Evolutionary conservation across 2,329 filamentous ascomycete species (phyloP).

Genomic region (Ustulina deusta): DNA sequence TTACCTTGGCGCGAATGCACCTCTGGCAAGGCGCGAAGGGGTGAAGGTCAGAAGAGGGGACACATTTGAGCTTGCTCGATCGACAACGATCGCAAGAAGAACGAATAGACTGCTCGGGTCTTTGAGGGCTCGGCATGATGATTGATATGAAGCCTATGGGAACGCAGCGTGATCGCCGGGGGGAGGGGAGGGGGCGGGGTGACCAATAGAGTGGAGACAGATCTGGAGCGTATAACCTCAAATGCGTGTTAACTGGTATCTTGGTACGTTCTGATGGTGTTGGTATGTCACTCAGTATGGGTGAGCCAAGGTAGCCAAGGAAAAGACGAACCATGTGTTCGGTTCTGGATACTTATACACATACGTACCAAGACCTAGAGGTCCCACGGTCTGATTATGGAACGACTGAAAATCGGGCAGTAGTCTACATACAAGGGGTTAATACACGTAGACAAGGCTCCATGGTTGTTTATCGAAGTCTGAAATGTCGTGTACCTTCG

Average conservation of each 20-base stretch:
- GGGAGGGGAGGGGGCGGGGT: not conserved
- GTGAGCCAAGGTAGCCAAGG: not conserved
- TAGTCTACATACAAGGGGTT: too few relatives aligned
- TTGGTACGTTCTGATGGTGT: not conserved
- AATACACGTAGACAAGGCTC: too few relatives aligned
- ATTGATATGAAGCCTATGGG: not conserved
- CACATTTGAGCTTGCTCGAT: conserved; percentile 20
- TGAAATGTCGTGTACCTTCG: too few relatives aligned
- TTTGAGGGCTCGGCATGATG: not conserved
- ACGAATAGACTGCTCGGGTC: conserved; percentile 18
- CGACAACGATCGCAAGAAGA: conserved; percentile 23
- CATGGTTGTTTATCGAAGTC: too few relatives aligned
- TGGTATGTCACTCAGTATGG: too few relatives aligned
- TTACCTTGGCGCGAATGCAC: conserved; percentile 9
- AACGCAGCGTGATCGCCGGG: not conserved
- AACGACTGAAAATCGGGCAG: too few relatives aligned
- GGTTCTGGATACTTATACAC: too few relatives aligned
- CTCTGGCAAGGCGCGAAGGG: conserved; percentile 12
- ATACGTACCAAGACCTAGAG: too few relatives aligned
- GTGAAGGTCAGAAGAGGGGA: not conserved
- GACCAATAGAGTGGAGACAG: too few relatives aligned
- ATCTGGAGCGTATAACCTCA: too few relatives aligned
- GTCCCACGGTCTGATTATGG: too few relatives aligned
- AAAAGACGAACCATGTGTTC: too few relatives aligned
- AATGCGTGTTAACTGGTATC: not conserved